phyloP scores from a whole-genome alignment of 768 basidiomycete genomes.

The Tricholoma hemisulphureum region DNA sequence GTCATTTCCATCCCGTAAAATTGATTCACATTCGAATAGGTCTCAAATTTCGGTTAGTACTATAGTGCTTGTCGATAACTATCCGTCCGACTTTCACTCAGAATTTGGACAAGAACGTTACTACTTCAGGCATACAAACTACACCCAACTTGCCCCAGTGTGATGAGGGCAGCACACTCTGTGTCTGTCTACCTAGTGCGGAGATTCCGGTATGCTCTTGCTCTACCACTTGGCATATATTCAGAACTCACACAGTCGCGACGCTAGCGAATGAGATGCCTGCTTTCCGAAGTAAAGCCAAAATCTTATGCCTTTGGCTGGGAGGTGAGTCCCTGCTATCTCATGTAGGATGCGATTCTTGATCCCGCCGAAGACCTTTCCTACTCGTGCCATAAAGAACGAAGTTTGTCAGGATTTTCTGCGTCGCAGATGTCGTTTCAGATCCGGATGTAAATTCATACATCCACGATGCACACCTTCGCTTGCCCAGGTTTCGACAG shows the following conservation, averaged over 20 bases:
- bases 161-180: neutral
- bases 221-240: neutral
- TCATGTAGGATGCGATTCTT: neutral
- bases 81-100: neutral
- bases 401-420: slow-evolving; percentile 14
- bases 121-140: neutral
- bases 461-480: slow-evolving; percentile 5
- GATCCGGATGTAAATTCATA: slow-evolving; percentile 4
- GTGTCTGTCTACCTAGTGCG: neutral
- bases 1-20: neutral
- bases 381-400: slow-evolving; percentile 22
- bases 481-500: neutral
- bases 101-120: neutral
- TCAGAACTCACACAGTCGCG: neutral
- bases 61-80: neutral
- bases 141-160: neutral
- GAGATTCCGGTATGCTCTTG: neutral
- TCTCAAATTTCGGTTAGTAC: neutral
- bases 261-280: neutral
- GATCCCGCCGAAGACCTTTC: slow-evolving; percentile 23
- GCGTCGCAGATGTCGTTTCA: neutral
- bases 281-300: neutral
- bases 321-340: slow-evolving; percentile 6
- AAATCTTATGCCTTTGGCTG: slow-evolving; percentile 13
- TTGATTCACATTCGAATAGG: neutral